These are phyloP conservation scores for Tolypocladium endophyticum DNA, from an alignment of 2,329 filamentous ascomycete species.

Conservation along the genomic window DNA sequence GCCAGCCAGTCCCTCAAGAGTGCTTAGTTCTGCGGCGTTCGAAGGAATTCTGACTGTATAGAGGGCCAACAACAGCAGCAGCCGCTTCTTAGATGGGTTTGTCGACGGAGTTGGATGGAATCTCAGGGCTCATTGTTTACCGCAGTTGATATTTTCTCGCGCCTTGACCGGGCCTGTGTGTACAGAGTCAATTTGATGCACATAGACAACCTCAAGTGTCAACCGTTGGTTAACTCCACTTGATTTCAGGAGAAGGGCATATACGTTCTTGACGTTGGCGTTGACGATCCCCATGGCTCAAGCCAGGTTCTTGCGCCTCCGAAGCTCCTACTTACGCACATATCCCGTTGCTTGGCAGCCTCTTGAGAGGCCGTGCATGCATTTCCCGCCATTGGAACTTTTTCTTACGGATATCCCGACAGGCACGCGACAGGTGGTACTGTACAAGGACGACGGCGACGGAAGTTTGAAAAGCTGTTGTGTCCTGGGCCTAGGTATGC, in stretches of 20 bases:
- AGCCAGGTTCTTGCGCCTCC: not conserved
- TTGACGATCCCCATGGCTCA: not conserved
- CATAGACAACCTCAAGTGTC: not conserved
- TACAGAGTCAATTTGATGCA: not conserved
- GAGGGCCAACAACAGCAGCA: constrained; percentile 1
- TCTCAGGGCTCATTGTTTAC: not conserved
- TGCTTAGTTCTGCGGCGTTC: constrained; percentile 63
- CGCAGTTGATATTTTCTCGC: not conserved
- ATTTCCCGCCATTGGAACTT: not conserved
- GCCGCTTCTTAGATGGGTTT: not conserved
- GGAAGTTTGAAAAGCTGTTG: too few relatives aligned
- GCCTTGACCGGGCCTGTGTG: not conserved
- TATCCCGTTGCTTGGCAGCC: not conserved
- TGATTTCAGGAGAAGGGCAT: too few relatives aligned
- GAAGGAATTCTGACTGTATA: constrained; percentile 64
- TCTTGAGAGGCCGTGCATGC: not conserved
- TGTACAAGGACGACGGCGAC: not conserved
- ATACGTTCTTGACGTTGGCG: not conserved
- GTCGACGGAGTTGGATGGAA: constrained; percentile 10
- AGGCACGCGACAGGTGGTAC: not conserved
- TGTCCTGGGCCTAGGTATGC: not conserved
- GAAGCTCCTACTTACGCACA: not conserved
- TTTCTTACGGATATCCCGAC: too few relatives aligned
- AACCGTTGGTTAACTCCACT: not conserved
- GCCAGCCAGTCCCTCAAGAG: constrained; percentile 42